phyloP scores from a whole-genome alignment of 2,329 filamentous ascomycete species.

The Ophiosphaerella narmari region DNA sequence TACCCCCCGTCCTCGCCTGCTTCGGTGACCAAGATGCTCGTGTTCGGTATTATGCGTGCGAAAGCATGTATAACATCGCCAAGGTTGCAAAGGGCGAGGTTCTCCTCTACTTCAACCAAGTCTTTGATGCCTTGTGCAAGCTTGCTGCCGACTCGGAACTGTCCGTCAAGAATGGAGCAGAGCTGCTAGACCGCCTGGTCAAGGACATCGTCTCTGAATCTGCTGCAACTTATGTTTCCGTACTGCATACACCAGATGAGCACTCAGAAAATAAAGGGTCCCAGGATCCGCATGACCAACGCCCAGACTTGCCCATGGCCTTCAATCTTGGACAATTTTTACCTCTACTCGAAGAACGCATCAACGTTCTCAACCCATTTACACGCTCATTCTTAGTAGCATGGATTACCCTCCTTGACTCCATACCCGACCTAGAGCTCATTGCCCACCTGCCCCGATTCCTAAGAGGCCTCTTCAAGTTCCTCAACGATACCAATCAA shows the following conservation, averaged over 20 bases:
- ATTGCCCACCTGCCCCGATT: conserved; percentile 93
- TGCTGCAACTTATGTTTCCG: conserved; percentile 89
- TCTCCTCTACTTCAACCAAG: conserved; percentile 94
- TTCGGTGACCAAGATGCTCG: conserved; percentile 98
- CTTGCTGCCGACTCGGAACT: conserved; percentile 94
- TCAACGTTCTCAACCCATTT: conserved; percentile 92
- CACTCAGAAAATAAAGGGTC: conserved; percentile 50
- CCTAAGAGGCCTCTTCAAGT: conserved; percentile 84
- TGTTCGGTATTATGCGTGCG: conserved; percentile 96
- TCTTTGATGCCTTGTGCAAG: conserved; percentile 98
- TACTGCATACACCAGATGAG: conserved; percentile 70
- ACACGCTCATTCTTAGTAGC: conserved; percentile 93
- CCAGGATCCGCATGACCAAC: conserved; percentile 22
- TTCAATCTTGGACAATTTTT: conserved; percentile 93
- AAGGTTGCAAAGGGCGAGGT: conserved; percentile 99
- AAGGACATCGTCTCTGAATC: conserved; percentile 97
- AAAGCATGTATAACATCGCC: conserved; percentile 99
- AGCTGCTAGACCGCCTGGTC: conserved; percentile 89
- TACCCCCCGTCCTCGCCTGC: conserved; percentile 94
- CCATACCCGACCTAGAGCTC: conserved; percentile 93
- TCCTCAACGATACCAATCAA: conserved; percentile 85
- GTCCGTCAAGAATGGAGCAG: conserved; percentile 97
- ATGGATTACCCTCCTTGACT: conserved; percentile 94
- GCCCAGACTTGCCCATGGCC: conserved; percentile 69
- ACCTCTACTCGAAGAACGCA: conserved; percentile 88